Conservation (phyloP, 805 yeast genomes). For the Zygoascus bituminiphila region DNA sequence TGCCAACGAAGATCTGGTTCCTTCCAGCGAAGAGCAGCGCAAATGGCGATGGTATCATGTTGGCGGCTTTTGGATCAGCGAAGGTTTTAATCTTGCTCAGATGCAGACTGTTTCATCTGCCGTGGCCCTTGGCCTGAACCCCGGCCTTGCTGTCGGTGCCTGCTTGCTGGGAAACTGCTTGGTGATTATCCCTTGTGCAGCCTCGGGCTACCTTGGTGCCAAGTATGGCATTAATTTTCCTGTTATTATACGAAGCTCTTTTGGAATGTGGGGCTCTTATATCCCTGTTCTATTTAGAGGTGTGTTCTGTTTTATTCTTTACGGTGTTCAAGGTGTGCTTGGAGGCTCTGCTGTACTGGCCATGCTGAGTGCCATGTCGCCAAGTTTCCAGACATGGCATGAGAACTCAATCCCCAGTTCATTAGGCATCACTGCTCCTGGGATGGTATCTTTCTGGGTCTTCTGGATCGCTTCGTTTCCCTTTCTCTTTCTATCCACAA, state of each 20-base stretch:
- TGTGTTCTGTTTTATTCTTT: slow-evolving; percentile 14
- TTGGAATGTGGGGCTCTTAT: slow-evolving; percentile 15
- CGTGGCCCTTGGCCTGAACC: slow-evolving; percentile 13
- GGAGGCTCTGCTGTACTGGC: slow-evolving; percentile 30
- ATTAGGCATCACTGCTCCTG: slow-evolving; percentile 34
- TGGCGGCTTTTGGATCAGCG: slow-evolving; percentile 13
- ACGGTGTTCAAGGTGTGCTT: slow-evolving; percentile 16
- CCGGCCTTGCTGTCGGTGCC: slow-evolving; percentile 12
- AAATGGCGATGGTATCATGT: slow-evolving; percentile 15
- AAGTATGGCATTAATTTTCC: slow-evolving; percentile 11
- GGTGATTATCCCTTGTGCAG: slow-evolving; percentile 11
- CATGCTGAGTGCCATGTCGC: slow-evolving; percentile 33
- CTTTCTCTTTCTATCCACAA: slow-evolving; percentile 39
- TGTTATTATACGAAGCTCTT: slow-evolving; percentile 10
- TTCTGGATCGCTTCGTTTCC: slow-evolving; percentile 41
- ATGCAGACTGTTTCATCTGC: slow-evolving; percentile 14
- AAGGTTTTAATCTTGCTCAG: slow-evolving; percentile 10
- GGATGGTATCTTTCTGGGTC: slow-evolving; percentile 34
- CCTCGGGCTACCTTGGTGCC: slow-evolving; percentile 9
- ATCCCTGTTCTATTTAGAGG: slow-evolving; percentile 14
- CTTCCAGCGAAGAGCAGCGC: slow-evolving; percentile 11
- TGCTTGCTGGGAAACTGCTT: slow-evolving; percentile 12
- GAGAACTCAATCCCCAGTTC: slow-evolving; percentile 17
- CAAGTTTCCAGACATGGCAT: slow-evolving; percentile 35
- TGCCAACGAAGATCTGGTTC: slow-evolving; percentile 12